Evolutionary conservation across 805 yeast genomes (phyloP).

Genomic region (Suhomyces xylopsoci): DNA sequence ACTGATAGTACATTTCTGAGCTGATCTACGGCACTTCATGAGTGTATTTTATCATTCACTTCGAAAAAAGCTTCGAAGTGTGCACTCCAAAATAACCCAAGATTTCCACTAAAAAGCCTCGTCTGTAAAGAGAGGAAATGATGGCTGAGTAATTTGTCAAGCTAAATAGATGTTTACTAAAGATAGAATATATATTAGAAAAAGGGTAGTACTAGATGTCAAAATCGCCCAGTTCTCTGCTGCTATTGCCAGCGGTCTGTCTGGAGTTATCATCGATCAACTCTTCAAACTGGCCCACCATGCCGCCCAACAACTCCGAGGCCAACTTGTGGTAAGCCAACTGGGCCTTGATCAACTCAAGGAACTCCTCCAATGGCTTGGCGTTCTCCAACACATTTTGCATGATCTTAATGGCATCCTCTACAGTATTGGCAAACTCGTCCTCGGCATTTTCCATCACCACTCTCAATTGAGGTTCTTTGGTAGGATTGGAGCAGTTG

Average conservation of each 20-base stretch:
- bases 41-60: too few species aligned
- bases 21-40: too few species aligned
- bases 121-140: too few species aligned
- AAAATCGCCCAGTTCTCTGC: constrained; percentile 31
- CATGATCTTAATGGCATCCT: constrained; percentile 81
- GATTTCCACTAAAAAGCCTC: too few species aligned
- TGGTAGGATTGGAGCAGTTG: constrained; percentile 41
- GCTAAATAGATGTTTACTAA: too few species aligned
- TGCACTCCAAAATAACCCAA: too few species aligned
- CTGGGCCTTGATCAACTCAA: constrained; percentile 74
- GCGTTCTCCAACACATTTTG: constrained; percentile 73
- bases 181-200: background rate
- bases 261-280: constrained; percentile 48
- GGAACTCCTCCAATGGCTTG: constrained; percentile 62
- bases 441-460: constrained; percentile 84
- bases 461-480: constrained; percentile 70
- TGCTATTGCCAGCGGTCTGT: constrained; percentile 10
- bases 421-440: constrained; percentile 85
- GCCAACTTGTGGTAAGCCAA: constrained; percentile 78
- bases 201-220: constrained; percentile 17
- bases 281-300: constrained; percentile 61
- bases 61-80: too few species aligned
- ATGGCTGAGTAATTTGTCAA: too few species aligned
- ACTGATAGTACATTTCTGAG: too few species aligned
- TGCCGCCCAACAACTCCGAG: constrained; percentile 58